Conservation (phyloP, 352 stramenopile species). For the Pythium sp. region DNA sequence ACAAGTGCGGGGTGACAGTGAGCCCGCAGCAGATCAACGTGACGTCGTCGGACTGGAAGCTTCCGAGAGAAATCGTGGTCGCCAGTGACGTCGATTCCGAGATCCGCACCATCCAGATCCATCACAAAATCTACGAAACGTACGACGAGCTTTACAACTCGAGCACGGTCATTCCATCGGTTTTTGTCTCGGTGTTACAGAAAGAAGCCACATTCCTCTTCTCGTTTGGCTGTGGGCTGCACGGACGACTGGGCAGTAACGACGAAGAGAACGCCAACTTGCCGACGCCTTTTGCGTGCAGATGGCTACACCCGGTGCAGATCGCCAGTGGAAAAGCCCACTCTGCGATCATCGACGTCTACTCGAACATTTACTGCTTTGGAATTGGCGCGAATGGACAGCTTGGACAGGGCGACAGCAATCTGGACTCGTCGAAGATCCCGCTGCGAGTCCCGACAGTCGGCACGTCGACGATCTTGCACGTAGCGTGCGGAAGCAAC, state of each 20-base stretch:
- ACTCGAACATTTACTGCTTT: slow-evolving; percentile 77
- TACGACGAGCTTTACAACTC: slow-evolving; percentile 50
- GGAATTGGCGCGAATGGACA: slow-evolving; percentile 42
- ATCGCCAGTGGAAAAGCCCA: slow-evolving; percentile 65
- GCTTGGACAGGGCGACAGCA: slow-evolving; percentile 53
- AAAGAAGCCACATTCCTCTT: slow-evolving; percentile 77
- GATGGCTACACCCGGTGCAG: slow-evolving; percentile 70
- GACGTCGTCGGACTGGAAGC: slow-evolving; percentile 49
- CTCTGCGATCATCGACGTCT: slow-evolving; percentile 69
- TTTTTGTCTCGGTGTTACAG: slow-evolving; percentile 67
- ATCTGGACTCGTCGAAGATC: slow-evolving; percentile 56
- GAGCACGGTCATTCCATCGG: slow-evolving; percentile 44
- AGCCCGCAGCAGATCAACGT: slow-evolving; percentile 47
- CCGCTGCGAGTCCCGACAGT: slow-evolving; percentile 46
- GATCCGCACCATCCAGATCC: slow-evolving; percentile 64
- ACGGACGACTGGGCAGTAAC: slow-evolving; percentile 53
- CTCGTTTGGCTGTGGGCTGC: slow-evolving; percentile 53
- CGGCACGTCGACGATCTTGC: slow-evolving; percentile 34
- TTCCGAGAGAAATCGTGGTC: slow-evolving; percentile 44
- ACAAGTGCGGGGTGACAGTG: slow-evolving; percentile 54
- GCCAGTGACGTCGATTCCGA: slow-evolving; percentile 44
- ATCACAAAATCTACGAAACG: slow-evolving; percentile 64
- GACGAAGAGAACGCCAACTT: slow-evolving; percentile 42
- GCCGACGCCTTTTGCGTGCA: slow-evolving; percentile 52
- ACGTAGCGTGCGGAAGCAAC: slow-evolving; percentile 54